Evolutionary conservation across 2,329 filamentous ascomycete species (phyloP).

Genomic region (Fusarium zealandicum): DNA sequence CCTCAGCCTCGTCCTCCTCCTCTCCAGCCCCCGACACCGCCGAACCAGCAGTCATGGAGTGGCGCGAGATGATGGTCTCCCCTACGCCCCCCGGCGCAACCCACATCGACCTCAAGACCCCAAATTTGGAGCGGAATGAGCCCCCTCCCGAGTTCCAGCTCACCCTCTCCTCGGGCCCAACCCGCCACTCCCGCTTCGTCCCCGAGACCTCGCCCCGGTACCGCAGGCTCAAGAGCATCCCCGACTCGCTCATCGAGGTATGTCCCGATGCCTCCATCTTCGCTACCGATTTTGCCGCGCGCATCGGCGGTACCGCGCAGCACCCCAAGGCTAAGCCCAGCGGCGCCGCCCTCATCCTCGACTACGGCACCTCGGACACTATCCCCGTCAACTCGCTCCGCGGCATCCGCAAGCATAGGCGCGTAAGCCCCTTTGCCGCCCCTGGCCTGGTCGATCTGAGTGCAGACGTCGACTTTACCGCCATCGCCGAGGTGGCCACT

Average conservation of each 20-base stretch:
- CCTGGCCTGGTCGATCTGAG: conserved; percentile 88
- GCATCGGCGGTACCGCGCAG: conserved; percentile 75
- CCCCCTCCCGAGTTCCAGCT: conserved; percentile 85
- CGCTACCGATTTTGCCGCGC: conserved; percentile 78
- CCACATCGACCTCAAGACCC: conserved; percentile 61
- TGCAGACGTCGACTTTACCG: conserved; percentile 92
- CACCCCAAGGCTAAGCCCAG: conserved; percentile 68
- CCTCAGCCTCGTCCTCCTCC: conserved; percentile 40
- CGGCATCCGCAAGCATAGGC: conserved; percentile 80
- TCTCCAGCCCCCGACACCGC: conserved; percentile 46
- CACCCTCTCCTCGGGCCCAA: conserved; percentile 75
- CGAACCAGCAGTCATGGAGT: conserved; percentile 63
- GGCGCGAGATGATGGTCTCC: conserved; percentile 83
- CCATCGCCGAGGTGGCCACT: conserved; percentile 82
- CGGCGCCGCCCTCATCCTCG: conserved; percentile 92
- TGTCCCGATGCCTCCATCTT: conserved; percentile 87
- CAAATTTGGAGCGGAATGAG: conserved; percentile 58
- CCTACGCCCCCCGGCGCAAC: conserved; percentile 65
- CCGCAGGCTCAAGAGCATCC: conserved; percentile 70
- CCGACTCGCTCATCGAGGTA: conserved; percentile 82
- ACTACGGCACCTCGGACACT: conserved; percentile 83
- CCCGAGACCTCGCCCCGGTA: conserved; percentile 84
- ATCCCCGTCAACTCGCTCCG: conserved; percentile 90
- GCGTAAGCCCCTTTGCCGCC: conserved; percentile 78
- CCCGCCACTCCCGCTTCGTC: conserved; percentile 84